Conservation (phyloP, 2,329 filamentous ascomycete genomes). For the Rosellinia necatrix region DNA sequence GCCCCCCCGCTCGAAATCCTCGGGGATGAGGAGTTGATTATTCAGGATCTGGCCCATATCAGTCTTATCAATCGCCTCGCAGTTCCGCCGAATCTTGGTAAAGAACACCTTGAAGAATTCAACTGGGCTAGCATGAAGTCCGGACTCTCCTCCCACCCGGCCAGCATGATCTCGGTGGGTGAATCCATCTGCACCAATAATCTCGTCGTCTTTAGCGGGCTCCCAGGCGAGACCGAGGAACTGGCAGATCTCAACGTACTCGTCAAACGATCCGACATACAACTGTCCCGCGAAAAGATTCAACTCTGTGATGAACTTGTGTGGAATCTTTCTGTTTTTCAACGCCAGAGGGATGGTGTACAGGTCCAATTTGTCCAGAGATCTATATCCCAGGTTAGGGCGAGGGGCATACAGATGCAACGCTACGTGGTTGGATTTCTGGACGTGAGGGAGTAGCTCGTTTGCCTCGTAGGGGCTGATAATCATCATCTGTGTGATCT, state of each 20-base stretch:
- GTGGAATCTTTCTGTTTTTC: conserved; percentile 17
- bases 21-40: conserved; percentile 37
- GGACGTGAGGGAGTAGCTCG: conserved; percentile 23
- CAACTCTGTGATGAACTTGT: conserved; percentile 47
- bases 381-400: conserved; percentile 12
- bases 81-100: conserved; percentile 20
- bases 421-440: conserved; percentile 10
- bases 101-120: conserved; percentile 17
- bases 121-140: conserved; percentile 15
- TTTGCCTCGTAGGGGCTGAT: conserved; percentile 37
- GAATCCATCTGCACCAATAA: conserved; percentile 43
- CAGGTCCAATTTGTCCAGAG: conserved; percentile 29
- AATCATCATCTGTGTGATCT: conserved; percentile 45
- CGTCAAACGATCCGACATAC: conserved; percentile 58
- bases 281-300: conserved; percentile 72
- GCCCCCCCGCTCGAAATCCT: no score
- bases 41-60: conserved; percentile 48
- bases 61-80: conserved; percentile 46
- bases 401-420: conserved; percentile 33
- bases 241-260: conserved; percentile 59
- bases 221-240: conserved; percentile 54
- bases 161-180: conserved; percentile 24
- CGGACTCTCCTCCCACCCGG: conserved; percentile 41
- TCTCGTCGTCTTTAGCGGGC: conserved; percentile 21
- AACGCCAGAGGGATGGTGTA: conserved; percentile 26